Base-by-base conservation (phyloP, 345 rosid genomes). In the Euphorbia lathyris region DNA sequence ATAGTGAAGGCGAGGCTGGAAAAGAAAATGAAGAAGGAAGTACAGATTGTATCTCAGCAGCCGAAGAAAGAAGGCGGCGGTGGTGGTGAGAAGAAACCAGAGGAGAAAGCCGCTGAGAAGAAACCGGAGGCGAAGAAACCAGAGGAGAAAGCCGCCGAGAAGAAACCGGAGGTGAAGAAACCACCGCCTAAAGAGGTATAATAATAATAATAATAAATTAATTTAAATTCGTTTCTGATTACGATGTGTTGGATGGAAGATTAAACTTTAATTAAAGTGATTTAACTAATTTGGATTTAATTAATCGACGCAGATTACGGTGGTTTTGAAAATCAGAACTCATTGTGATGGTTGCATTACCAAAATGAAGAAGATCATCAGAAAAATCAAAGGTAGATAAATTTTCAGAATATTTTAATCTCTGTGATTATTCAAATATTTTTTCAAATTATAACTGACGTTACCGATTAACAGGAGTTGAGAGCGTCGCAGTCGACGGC, bases 401-500 rank as follows among this genome's bases (percentile, higher is more conserved):
- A 0, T 20, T 55, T n/a, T 22, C 20, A 10, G 9, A 7, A 5
- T 32, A 16, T 4, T 3, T 20, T n/a, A 62, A 36, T 38, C 14
- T 9, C 4, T 1, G 25, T 19, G 13, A 32, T 32, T 32, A n/a
- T n/a, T n/a, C n/a, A 8, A n/a, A 5, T 59, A 9, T 25, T 22
- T 43, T 13, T 17, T 26, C 42, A n/a, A 62, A 42, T 43, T 25
- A 20, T 40, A 48, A 48, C 74, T 75, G 66, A 69, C 66, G 60
- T 63, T 69, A 58, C 58, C 7, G 25, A 25, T 22, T 42, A 66
- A 70, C 85, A 95, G 99, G 99, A 1, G 96, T 95, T 63, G 76
- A 70, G 0, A 56, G 79, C 30, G 96, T 95, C 6, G 48, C 70
- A 17, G 70, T 92, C 0, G 96, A 90, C 71, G 79, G 64, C 14